Evolutionary conservation across 306 rosid species (phyloP).

Genomic region (Neltuma alba): DNA sequence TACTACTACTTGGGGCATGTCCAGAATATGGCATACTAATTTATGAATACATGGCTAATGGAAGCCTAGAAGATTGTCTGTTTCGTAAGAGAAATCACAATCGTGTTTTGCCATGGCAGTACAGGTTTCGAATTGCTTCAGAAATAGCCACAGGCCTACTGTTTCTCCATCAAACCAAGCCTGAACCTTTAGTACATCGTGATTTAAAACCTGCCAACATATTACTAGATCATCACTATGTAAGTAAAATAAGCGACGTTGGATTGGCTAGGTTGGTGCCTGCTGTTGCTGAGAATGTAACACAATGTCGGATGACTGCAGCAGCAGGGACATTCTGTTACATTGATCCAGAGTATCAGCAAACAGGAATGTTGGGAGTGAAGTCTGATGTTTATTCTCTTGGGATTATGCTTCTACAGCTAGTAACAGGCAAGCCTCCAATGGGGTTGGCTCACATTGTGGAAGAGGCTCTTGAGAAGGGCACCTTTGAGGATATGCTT

Average conservation of each 20-base stretch:
- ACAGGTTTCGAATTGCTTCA: slow-evolving; percentile 77
- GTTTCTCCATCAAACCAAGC: slow-evolving; percentile 94
- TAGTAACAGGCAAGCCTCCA: slow-evolving; percentile 71
- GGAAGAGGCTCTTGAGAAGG: slow-evolving; percentile 53
- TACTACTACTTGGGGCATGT: slow-evolving; percentile 94
- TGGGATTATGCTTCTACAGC: slow-evolving; percentile 77
- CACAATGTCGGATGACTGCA: slow-evolving; percentile 77
- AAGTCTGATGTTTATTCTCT: slow-evolving; percentile 93
- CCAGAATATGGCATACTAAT: slow-evolving; percentile 83
- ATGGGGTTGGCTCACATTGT: slow-evolving; percentile 81
- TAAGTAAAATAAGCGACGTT: slow-evolving; percentile 83
- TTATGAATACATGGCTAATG: slow-evolving; percentile 92
- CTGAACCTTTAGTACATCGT: slow-evolving; percentile 94
- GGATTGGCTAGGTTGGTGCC: slow-evolving; percentile 94
- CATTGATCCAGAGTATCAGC: slow-evolving; percentile 97
- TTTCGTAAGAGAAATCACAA: slow-evolving; percentile 46
- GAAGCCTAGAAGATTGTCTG: slow-evolving; percentile 85
- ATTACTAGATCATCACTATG: slow-evolving; percentile 74
- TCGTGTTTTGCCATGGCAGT: slow-evolving; percentile 64
- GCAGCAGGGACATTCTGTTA: slow-evolving; percentile 97
- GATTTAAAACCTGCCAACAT: slow-evolving; percentile 94
- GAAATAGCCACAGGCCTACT: slow-evolving; percentile 83
- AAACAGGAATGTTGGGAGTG: slow-evolving; percentile 92
- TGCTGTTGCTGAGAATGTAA: slow-evolving; percentile 72
- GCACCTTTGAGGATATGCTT: slow-evolving; percentile 49